These are phyloP conservation scores for Penicillium sp. DNA, from an alignment of 2,329 filamentous ascomycete species.

Conservation along the genomic window DNA sequence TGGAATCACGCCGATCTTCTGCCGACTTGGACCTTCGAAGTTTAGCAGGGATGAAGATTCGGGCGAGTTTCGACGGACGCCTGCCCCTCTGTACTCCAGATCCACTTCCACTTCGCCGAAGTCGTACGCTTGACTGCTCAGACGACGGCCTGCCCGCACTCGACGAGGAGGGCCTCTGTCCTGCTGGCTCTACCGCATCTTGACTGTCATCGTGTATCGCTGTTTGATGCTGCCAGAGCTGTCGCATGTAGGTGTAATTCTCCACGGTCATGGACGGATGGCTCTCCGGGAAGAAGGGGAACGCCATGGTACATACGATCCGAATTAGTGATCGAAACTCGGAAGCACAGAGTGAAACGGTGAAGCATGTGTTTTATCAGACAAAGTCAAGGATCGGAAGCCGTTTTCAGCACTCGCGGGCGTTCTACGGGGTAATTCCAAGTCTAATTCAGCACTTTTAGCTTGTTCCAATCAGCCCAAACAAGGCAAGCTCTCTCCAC, in stretches of 20 bases:
- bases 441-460: not conserved
- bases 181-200: not conserved
- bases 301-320: constrained; percentile 3
- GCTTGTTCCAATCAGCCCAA: not conserved
- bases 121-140: constrained; percentile 3
- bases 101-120: constrained; percentile 8
- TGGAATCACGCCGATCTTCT: not conserved
- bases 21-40: not conserved
- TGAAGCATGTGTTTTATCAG: not conserved
- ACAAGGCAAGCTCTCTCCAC: no score
- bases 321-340: not conserved
- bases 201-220: not conserved
- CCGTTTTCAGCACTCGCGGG: not conserved
- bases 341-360: not conserved
- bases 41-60: constrained; percentile 6
- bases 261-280: constrained; percentile 7
- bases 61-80: not conserved
- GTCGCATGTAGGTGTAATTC: constrained; percentile 10
- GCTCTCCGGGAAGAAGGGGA: constrained; percentile 8
- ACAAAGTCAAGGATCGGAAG: not conserved
- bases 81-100: not conserved
- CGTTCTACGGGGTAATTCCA: constrained; percentile 4
- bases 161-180: not conserved
- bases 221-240: not conserved
- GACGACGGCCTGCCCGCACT: constrained; percentile 3